Conservation (phyloP, 371 early-diverging fungal species). For the Saksenaea oblongispora region DNA sequence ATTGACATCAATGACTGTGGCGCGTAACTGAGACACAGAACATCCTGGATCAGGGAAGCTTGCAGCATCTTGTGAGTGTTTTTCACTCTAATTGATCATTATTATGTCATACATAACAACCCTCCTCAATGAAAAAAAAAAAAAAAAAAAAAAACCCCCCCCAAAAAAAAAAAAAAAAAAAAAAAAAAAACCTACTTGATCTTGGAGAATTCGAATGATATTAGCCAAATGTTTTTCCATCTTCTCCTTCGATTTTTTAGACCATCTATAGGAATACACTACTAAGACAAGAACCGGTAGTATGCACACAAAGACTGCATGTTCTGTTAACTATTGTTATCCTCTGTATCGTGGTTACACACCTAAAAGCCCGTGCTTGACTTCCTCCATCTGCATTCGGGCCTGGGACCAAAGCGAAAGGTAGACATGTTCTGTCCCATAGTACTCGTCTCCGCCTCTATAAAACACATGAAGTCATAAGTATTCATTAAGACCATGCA, state of each 20-base stretch:
- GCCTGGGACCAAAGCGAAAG: constrained; percentile 4
- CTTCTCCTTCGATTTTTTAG: background rate
- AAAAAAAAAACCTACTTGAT: constrained; percentile 11
- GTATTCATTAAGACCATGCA: background rate
- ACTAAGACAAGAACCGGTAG: background rate
- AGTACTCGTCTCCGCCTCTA: constrained; percentile 15
- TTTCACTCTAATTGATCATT: constrained; percentile 18
- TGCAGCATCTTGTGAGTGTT: constrained; percentile 12
- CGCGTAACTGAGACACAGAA: constrained; percentile 11
- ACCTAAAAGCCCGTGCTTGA: background rate
- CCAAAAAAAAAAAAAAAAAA: background rate
- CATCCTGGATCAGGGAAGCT: constrained; percentile 8
- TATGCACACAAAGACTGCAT: background rate
- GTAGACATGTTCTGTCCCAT: constrained; percentile 5
- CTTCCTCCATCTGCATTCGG: background rate
- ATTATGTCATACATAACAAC: background rate
- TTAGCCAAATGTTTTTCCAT: constrained; percentile 4
- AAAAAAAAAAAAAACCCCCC: background rate
- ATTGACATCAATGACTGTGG: constrained; percentile 3
- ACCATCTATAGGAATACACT: constrained; percentile 7
- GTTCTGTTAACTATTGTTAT: background rate
- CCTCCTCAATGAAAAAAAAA: too few species aligned
- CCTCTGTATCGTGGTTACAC: background rate
- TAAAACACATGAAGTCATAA: background rate
- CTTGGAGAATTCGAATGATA: constrained; percentile 8